phyloP scores from a whole-genome alignment of 2,329 filamentous ascomycete genomes.

The Aureobasidium sp. region DNA sequence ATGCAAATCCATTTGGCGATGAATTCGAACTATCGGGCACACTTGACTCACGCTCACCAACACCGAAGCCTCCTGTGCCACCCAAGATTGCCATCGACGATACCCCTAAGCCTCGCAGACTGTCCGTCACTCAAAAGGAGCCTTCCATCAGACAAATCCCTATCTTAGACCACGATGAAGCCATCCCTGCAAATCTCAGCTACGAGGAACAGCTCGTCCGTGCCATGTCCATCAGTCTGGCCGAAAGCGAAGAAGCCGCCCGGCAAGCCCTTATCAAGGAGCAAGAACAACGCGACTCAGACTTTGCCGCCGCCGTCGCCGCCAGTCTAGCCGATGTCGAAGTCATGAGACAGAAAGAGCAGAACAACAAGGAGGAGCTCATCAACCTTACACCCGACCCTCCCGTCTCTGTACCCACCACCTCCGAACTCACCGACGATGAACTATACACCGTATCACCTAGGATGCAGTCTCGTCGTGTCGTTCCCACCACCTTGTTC shows the following conservation, averaged over 20 bases:
- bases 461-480: neutral
- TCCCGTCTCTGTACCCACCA: slow-evolving; percentile 8
- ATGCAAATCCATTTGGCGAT: slow-evolving; percentile 39
- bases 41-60: slow-evolving; percentile 18
- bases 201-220: slow-evolving; percentile 30
- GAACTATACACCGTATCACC: slow-evolving; percentile 27
- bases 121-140: neutral
- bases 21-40: slow-evolving; percentile 26
- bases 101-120: slow-evolving; percentile 3
- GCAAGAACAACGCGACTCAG: slow-evolving; percentile 19
- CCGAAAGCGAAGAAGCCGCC: slow-evolving; percentile 21
- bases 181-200: slow-evolving; percentile 18
- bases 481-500: neutral
- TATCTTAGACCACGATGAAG: neutral
- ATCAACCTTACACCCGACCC: slow-evolving; percentile 20
- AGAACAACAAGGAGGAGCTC: slow-evolving; percentile 11
- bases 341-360: slow-evolving; percentile 18
- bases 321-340: slow-evolving; percentile 21
- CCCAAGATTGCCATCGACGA: slow-evolving; percentile 32
- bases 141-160: neutral
- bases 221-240: slow-evolving; percentile 27
- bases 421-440: slow-evolving; percentile 13
- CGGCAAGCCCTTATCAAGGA: slow-evolving; percentile 10
- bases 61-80: slow-evolving; percentile 35
- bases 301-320: slow-evolving; percentile 25